Conservation (phyloP, 2,329 filamentous ascomycete genomes). For the Sporothrix mexicana region DNA sequence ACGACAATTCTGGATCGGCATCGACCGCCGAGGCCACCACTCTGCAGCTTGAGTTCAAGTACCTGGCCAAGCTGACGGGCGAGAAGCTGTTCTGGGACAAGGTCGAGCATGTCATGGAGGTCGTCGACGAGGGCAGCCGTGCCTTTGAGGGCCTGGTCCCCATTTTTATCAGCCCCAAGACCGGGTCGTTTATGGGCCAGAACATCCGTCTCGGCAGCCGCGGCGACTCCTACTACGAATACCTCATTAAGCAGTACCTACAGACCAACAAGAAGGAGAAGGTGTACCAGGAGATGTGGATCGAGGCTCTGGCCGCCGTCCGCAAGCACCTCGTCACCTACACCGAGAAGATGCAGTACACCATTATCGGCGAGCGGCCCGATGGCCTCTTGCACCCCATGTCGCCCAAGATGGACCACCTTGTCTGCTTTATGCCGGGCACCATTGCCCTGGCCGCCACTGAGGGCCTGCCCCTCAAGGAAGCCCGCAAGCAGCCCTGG, state of each 20-base stretch:
- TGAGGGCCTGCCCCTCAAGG: slow-evolving; percentile 73
- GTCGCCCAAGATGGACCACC: slow-evolving; percentile 94
- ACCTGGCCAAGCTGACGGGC: slow-evolving; percentile 90
- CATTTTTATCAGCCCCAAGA: slow-evolving; percentile 84
- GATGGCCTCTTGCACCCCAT: slow-evolving; percentile 69
- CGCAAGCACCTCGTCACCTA: slow-evolving; percentile 94
- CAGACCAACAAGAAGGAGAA: slow-evolving; percentile 88
- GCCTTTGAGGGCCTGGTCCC: slow-evolving; percentile 84
- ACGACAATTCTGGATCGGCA: slow-evolving; percentile 83
- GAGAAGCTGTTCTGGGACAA: slow-evolving; percentile 92
- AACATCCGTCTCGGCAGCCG: slow-evolving; percentile 93
- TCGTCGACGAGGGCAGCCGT: slow-evolving; percentile 81
- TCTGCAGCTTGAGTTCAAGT: slow-evolving; percentile 95
- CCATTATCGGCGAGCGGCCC: slow-evolving; percentile 87
- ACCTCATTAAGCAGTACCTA: slow-evolving; percentile 97
- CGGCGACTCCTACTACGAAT: slow-evolving; percentile 98
- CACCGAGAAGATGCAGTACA: slow-evolving; percentile 77
- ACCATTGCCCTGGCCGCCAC: slow-evolving; percentile 91
- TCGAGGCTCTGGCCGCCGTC: slow-evolving; percentile 81
- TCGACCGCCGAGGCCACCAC: slow-evolving; percentile 94
- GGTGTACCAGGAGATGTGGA: slow-evolving; percentile 91
- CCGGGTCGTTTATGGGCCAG: slow-evolving; percentile 76
- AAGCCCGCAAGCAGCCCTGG: slow-evolving; percentile 71
- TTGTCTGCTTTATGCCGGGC: slow-evolving; percentile 96
- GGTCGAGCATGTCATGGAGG: slow-evolving; percentile 88